phyloP scores from a whole-genome alignment of 208 protist genomes.

The Acanthamoeba royreba region DNA sequence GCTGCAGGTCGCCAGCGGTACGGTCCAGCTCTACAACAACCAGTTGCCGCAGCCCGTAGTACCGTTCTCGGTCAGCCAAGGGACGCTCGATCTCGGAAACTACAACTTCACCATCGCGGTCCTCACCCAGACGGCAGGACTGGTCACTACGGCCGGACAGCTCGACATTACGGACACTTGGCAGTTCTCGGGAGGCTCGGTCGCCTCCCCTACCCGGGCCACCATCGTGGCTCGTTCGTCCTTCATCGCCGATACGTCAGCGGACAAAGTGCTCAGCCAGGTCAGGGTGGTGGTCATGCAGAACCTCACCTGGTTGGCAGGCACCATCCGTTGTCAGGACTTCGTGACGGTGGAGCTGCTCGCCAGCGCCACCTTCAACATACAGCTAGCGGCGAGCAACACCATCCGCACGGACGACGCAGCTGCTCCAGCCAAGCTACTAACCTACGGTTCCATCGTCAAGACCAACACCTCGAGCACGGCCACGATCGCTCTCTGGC shows the following conservation, averaged over 20 bases:
- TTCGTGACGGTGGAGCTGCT: neutral
- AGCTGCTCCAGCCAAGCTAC: neutral
- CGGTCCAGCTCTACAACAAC: conserved; percentile 24
- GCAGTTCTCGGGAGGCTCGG: neutral
- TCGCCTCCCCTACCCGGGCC: neutral
- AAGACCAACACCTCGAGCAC: neutral
- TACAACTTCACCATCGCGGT: conserved; percentile 16
- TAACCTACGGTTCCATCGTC: neutral
- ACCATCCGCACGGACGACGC: neutral
- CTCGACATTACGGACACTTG: neutral
- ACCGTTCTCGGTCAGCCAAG: neutral
- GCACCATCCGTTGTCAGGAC: neutral
- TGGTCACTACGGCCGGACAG: neutral
- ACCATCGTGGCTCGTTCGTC: neutral
- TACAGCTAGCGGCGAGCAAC: neutral
- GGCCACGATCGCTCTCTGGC: neutral
- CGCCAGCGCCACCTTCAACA: neutral
- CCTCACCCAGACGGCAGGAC: conserved; percentile 1
- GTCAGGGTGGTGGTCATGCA: neutral
- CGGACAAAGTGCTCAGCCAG: neutral
- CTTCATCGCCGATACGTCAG: neutral
- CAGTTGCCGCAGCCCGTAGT: neutral
- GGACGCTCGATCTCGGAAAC: conserved; percentile 4
- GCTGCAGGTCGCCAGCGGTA: neutral
- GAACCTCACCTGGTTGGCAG: neutral